Conservation (phyloP, 805 yeast species). For the Candida succiphila region DNA sequence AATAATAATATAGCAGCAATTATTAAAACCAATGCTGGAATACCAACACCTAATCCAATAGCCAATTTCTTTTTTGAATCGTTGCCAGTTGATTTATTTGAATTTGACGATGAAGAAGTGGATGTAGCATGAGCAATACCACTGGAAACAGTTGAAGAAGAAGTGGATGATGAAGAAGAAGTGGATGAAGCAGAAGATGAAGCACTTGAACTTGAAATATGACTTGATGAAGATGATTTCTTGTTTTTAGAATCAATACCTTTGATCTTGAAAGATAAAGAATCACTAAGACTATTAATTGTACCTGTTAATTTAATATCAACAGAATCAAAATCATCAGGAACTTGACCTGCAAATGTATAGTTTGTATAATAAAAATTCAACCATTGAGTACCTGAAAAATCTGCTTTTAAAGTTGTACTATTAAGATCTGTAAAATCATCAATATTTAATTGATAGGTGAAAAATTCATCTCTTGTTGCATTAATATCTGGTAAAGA, state of each 20-base stretch:
- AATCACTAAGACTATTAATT: conserved; percentile 24
- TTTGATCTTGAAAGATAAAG: conserved; percentile 37
- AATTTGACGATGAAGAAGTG: conserved; percentile 15
- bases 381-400: conserved; percentile 50
- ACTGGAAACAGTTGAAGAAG: conserved; percentile 16
- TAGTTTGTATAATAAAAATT: conserved; percentile 45
- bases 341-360: conserved; percentile 63
- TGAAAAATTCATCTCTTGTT: conserved; percentile 51
- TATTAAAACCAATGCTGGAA: conserved; percentile 51
- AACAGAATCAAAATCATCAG: conserved; percentile 33
- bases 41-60: conserved; percentile 82
- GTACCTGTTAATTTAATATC: conserved; percentile 32
- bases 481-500: conserved; percentile 54
- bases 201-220: conserved; percentile 18
- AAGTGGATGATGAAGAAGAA: conserved; percentile 17
- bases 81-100: conserved; percentile 7
- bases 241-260: conserved; percentile 31
- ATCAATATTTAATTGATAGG: conserved; percentile 42
- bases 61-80: conserved; percentile 51
- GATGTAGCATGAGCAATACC: conserved; percentile 22
- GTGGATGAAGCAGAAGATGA: conserved; percentile 18
- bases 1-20: conserved; percentile 38
- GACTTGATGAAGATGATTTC: conserved; percentile 14
- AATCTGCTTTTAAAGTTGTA: conserved; percentile 38
- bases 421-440: conserved; percentile 44